Percentiles rank a stretch among this genome's conserved stretches.
These are phyloP conservation scores for Colletotrichum spaethianum DNA, from an alignment of 2,329 filamentous ascomycete genomes.

Conservation along the genomic window DNA sequence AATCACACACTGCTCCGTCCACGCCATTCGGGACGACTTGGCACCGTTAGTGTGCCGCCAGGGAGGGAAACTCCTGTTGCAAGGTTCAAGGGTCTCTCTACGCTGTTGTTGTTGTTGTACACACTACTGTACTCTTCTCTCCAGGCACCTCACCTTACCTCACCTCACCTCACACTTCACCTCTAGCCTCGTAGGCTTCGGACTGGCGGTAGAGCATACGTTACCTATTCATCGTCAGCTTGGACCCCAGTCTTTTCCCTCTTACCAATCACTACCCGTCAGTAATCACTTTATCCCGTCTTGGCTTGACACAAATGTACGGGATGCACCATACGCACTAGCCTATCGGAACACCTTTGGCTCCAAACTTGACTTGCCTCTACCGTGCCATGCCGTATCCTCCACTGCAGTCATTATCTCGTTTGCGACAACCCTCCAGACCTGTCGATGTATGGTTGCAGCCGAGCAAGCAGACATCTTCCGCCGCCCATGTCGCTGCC, in stretches of 20 bases:
- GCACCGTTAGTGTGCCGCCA: constrained; percentile 34
- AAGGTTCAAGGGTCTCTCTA: constrained; percentile 10
- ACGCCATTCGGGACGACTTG: constrained; percentile 26
- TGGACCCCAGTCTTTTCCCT: neutral
- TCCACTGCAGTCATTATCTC: constrained; percentile 1
- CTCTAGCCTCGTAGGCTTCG: neutral
- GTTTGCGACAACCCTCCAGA: neutral
- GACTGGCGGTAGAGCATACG: neutral
- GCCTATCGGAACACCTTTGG: neutral
- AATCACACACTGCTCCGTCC: constrained; percentile 21
- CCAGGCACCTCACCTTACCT: neutral
- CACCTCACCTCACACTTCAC: neutral
- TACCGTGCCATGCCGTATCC: neutral
- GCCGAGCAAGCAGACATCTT: constrained; percentile 28
- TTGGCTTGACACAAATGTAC: constrained; percentile 13
- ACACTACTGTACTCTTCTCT: neutral
- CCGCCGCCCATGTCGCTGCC: constrained; percentile 23
- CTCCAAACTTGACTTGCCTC: neutral
- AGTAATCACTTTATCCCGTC: constrained; percentile 19
- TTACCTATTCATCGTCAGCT: constrained; percentile 9
- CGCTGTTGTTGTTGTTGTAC: neutral
- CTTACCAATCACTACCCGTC: neutral
- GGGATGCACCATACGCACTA: too few species aligned
- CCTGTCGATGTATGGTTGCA: constrained; percentile 17
- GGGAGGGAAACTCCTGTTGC: constrained; percentile 29